Percentiles rank a stretch among this genome's conserved stretches.
These are phyloP conservation scores for Salix udensis DNA, from an alignment of 345 rosid species.

Conservation along the genomic window DNA sequence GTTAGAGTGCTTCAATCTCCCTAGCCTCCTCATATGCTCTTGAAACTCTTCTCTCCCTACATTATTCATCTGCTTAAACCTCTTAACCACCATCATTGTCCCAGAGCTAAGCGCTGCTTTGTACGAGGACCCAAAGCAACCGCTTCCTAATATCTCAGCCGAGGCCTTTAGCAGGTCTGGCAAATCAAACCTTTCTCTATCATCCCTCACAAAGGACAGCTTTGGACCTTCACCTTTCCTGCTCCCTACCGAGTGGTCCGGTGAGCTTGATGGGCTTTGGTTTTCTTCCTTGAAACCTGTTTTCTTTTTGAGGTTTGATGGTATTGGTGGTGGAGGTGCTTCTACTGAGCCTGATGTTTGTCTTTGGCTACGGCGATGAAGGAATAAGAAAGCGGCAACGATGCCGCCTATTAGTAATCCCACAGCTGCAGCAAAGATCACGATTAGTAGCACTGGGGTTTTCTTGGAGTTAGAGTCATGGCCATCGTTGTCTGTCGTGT, in stretches of 20 bases:
- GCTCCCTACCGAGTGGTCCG: constrained; percentile 17
- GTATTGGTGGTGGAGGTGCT: constrained; percentile 23
- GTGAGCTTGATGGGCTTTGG: constrained; percentile 15
- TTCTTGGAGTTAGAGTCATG: constrained; percentile 1
- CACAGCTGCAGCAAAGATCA: constrained; percentile 20
- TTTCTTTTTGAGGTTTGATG: constrained; percentile 45
- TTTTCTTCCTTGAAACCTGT: constrained; percentile 31
- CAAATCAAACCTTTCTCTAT: constrained; percentile 65
- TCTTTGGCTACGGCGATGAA: constrained; percentile 12
- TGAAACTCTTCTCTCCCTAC: constrained; percentile 71
- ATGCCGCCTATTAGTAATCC: constrained; percentile 17
- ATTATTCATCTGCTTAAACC: constrained; percentile 82
- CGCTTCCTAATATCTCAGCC: constrained; percentile 86
- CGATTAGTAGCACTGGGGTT: constrained; percentile 14
- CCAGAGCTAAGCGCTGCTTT: constrained; percentile 53
- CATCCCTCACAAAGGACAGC: constrained; percentile 64
- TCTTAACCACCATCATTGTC: constrained; percentile 71
- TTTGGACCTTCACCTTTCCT: constrained; percentile 37
- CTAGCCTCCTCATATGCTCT: constrained; percentile 78
- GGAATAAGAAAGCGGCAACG: constrained; percentile 13
- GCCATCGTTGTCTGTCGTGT: background rate
- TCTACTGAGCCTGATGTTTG: constrained; percentile 27
- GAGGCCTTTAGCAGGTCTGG: constrained; percentile 74
- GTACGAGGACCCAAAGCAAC: constrained; percentile 78
- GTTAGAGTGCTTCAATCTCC: constrained; percentile 66